These are phyloP conservation scores for Alternaria dauci DNA, from an alignment of 2,329 filamentous ascomycete genomes.

Conservation along the genomic window DNA sequence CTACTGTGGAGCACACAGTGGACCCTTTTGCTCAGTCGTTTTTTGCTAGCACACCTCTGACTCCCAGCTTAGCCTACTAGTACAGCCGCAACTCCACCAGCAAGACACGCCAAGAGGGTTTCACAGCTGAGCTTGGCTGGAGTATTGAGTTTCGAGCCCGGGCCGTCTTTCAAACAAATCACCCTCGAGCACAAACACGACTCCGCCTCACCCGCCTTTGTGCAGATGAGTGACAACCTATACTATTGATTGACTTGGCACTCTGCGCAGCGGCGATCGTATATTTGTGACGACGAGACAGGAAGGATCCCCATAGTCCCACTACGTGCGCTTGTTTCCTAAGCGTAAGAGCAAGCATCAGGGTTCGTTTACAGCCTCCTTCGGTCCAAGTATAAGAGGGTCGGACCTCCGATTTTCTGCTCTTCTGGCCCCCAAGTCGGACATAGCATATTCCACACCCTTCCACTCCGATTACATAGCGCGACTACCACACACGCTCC, in stretches of 20 bases:
- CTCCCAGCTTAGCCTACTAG: conserved; percentile 7
- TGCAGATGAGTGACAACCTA: conserved; percentile 10
- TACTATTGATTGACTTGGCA: conserved; percentile 16
- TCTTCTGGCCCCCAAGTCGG: background rate
- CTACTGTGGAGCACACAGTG: conserved; percentile 24
- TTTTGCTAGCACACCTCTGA: conserved; percentile 18
- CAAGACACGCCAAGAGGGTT: conserved; percentile 17
- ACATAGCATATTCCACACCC: conserved; percentile 3
- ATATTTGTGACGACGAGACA: conserved; percentile 1
- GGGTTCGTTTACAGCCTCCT: conserved; percentile 6
- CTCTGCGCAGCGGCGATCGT: conserved; percentile 9
- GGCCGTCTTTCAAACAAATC: conserved; percentile 35
- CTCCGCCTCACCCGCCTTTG: conserved; percentile 13
- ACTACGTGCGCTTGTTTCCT: conserved; percentile 12
- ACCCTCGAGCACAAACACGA: conserved; percentile 20
- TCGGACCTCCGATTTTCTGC: conserved; percentile 18
- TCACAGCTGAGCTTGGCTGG: conserved; percentile 29
- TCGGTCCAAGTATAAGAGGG: conserved; percentile 16
- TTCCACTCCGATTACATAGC: conserved; percentile 5
- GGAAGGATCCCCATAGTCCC: conserved; percentile 13
- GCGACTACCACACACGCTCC: conserved; percentile 1
- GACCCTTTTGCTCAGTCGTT: conserved; percentile 19
- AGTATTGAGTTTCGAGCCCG: conserved; percentile 32
- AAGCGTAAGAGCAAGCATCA: conserved; percentile 9
- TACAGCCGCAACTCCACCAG: conserved; percentile 6